A percentile compares a stretch with the other conserved stretches of the same genome.
Evolutionary conservation across 2,329 filamentous ascomycete species (phyloP).

Genomic region (Aureobasidium sp.): DNA sequence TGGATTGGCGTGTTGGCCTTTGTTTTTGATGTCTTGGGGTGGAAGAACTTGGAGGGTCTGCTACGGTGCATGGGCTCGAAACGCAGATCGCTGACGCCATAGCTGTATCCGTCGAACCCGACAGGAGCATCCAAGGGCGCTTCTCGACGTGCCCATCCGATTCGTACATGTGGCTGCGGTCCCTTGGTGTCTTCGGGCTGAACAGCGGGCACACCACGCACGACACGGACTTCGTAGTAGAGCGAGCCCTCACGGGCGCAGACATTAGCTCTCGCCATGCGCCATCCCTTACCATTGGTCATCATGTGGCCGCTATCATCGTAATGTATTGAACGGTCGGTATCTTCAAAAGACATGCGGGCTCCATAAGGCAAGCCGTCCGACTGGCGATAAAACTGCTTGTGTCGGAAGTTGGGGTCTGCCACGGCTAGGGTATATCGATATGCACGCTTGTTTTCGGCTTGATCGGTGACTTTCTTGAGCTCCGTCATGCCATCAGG

Average conservation of each 20-base stretch:
- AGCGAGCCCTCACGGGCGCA: constrained; percentile 81
- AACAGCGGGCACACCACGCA: constrained; percentile 59
- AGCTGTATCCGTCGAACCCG: constrained; percentile 87
- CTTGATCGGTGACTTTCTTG: constrained; percentile 43
- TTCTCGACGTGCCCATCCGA: constrained; percentile 80
- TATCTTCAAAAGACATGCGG: constrained; percentile 88
- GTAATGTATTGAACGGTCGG: constrained; percentile 77
- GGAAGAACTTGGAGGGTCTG: constrained; percentile 77
- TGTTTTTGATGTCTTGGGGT: constrained; percentile 29
- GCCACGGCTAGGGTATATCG: constrained; percentile 88
- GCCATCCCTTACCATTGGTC: constrained; percentile 86
- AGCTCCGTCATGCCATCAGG: constrained; percentile 37
- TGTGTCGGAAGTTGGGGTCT: constrained; percentile 78
- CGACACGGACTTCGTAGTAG: constrained; percentile 91
- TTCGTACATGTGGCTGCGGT: constrained; percentile 58
- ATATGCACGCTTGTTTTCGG: constrained; percentile 65
- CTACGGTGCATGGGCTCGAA: constrained; percentile 93
- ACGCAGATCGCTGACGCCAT: constrained; percentile 80
- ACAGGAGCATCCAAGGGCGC: constrained; percentile 76
- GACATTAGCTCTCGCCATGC: constrained; percentile 85
- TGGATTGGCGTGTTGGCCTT: constrained; percentile 30
- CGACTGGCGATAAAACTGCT: constrained; percentile 80
- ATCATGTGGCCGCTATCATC: constrained; percentile 63
- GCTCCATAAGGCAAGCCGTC: constrained; percentile 78
- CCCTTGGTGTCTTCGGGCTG: constrained; percentile 33